Base-by-base conservation (phyloP, 768 basidiomycete species). In the Trametes elegans region DNA sequence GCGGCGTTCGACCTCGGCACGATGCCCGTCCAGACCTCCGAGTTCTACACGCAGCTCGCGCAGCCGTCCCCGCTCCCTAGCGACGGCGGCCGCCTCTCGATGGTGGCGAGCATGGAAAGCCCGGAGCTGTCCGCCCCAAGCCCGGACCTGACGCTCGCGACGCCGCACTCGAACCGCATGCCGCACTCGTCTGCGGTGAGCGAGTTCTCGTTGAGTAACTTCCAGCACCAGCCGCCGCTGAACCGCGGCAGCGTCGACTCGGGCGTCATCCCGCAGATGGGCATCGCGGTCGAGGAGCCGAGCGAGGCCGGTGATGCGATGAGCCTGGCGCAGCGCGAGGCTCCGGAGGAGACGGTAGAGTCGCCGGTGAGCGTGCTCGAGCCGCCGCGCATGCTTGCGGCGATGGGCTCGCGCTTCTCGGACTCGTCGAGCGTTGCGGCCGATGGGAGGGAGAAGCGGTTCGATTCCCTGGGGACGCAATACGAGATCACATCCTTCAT, bases 401-500 rank as follows among this genome's bases (percentile, higher is more conserved):
- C 55, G 35, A 54, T 62, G 14, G 57, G 40, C 18, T 69, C 70
- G 39, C 60, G 59, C 43, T 44, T 48, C 34, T 49, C 61, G 21
- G 57, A 62, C 43, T 26, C 52, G 24, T 63, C 64, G 24, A 63
- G 61, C 24, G 21, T 55, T 7, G 54, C 31, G 23, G 23, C 16
- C 11, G 34, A 40, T 7, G 31, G 53, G 24, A 46, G 35, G 48
- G 38, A 48, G 13, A 35, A 44, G 14, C 67, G 71, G 51, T 64
- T 69, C 43, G 70, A 73, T 39, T 80, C 82, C n/a, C 69, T 64
- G 10, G 81, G 73, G 13, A 84, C 78, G 0, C 81, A 79, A 54
- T 87, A 82, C 62, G 87, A 88, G 54, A 84, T 88, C 18, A 89
- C 87, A 14, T 88, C 87, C 1, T 88, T 89, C 64, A 86, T 89